Conservation (phyloP, 257 asterid genomes). For the Przewalskia tangutica region DNA sequence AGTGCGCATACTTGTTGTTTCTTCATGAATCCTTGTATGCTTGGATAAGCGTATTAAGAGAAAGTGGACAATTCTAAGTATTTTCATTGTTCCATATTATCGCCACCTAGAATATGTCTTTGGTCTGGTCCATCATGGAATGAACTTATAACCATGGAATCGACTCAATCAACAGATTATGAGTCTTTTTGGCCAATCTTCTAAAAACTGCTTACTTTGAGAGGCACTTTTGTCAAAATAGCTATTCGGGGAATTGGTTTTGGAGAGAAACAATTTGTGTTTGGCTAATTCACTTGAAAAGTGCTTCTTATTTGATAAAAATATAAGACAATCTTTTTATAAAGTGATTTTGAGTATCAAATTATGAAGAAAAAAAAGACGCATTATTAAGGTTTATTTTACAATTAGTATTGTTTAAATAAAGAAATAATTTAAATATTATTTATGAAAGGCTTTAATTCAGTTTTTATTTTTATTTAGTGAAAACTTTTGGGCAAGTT, state of each 20-base stretch:
- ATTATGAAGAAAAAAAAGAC: too few relatives aligned
- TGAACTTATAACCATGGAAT: neutral
- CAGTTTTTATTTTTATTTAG: too few relatives aligned
- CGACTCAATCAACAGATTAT: neutral
- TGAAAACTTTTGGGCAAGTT: too few relatives aligned
- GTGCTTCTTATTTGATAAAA: too few relatives aligned
- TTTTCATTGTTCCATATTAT: neutral
- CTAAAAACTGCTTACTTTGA: neutral
- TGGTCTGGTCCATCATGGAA: neutral
- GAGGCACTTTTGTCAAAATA: neutral
- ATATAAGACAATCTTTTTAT: too few relatives aligned
- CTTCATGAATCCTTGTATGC: neutral
- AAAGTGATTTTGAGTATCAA: too few relatives aligned
- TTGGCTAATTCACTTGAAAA: too few relatives aligned
- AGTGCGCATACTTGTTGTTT: neutral
- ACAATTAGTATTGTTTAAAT: too few relatives aligned
- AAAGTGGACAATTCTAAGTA: neutral
- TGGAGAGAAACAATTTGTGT: neutral
- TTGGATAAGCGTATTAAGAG: neutral
- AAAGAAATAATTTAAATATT: too few relatives aligned
- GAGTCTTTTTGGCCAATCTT: neutral
- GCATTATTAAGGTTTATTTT: too few relatives aligned
- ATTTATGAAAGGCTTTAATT: too few relatives aligned
- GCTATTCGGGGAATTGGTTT: neutral
- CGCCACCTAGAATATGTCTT: neutral